Conservation (phyloP, 305 asterid species). For the Plantago coronopus region DNA sequence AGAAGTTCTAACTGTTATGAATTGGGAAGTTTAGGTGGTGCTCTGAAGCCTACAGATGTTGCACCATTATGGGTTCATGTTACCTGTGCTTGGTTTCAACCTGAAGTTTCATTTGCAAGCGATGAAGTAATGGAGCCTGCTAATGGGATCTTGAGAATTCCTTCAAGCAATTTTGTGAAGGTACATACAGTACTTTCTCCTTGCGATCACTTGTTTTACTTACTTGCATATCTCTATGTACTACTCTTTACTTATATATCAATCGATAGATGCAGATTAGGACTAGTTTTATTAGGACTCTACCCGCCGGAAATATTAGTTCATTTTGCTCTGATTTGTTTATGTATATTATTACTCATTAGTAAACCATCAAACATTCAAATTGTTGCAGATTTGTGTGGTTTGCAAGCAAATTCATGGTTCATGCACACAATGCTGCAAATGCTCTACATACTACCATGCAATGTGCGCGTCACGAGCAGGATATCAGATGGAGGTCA, state of each 20-base stretch:
- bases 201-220: constrained; percentile 6
- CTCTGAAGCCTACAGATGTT: constrained; percentile 89
- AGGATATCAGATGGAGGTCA: constrained; percentile 98
- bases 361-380: constrained; percentile 13
- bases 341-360: background rate
- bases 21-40: constrained; percentile 66
- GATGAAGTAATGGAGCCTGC: constrained; percentile 99
- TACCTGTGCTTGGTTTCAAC: constrained; percentile 99
- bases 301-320: no score
- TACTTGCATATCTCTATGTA: background rate
- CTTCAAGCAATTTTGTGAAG: constrained; percentile 90
- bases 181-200: constrained; percentile 38
- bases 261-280: no score
- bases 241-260: constrained; percentile 19
- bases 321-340: no score
- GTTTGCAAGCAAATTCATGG: constrained; percentile 99
- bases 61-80: constrained; percentile 90
- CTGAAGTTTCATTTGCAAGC: constrained; percentile 91
- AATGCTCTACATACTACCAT: constrained; percentile 93
- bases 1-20: constrained; percentile 14
- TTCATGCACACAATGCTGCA: constrained; percentile 93
- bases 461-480: constrained; percentile 97
- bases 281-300: no score
- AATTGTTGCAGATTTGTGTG: constrained; percentile 67
- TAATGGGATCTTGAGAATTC: constrained; percentile 83